These are phyloP conservation scores for Cyclospora cayetanensis DNA, from an alignment of 169 alveolate genomes.

Conservation along the genomic window DNA sequence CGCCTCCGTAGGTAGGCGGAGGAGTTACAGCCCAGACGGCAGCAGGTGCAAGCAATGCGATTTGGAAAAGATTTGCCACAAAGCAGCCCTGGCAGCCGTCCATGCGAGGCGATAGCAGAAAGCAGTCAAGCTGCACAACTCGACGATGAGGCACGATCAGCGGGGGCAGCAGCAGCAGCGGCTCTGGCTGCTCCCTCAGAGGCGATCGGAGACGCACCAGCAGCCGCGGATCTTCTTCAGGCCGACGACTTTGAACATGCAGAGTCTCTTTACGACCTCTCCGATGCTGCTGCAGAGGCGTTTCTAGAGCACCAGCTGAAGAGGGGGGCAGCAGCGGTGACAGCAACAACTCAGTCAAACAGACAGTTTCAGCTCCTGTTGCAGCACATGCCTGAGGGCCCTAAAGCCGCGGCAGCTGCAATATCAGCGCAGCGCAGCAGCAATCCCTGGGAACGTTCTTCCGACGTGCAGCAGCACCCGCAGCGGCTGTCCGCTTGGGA, in stretches of 20 bases:
- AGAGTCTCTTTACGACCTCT: background rate
- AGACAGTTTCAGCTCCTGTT: background rate
- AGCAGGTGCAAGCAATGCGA: background rate
- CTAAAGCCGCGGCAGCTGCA: background rate
- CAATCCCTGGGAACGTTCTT: background rate
- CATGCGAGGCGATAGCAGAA: background rate
- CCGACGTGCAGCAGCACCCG: background rate
- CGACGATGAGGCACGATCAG: background rate
- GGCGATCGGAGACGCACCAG: background rate
- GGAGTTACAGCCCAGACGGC: background rate
- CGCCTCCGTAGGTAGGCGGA: no score
- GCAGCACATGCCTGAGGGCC: background rate
- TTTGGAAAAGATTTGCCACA: background rate
- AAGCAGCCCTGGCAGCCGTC: background rate
- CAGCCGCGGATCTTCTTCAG: background rate
- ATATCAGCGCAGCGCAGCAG: background rate
- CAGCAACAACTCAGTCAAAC: background rate
- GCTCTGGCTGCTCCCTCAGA: background rate
- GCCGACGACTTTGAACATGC: background rate
- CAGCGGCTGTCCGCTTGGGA: background rate
- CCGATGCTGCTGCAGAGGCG: background rate
- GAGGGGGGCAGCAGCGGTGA: background rate
- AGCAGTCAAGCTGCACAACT: background rate
- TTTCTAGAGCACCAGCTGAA: background rate
- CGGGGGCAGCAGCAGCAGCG: background rate